Conservation (phyloP, 2,329 filamentous ascomycete species). For the Colletotrichum cordylinicola region DNA sequence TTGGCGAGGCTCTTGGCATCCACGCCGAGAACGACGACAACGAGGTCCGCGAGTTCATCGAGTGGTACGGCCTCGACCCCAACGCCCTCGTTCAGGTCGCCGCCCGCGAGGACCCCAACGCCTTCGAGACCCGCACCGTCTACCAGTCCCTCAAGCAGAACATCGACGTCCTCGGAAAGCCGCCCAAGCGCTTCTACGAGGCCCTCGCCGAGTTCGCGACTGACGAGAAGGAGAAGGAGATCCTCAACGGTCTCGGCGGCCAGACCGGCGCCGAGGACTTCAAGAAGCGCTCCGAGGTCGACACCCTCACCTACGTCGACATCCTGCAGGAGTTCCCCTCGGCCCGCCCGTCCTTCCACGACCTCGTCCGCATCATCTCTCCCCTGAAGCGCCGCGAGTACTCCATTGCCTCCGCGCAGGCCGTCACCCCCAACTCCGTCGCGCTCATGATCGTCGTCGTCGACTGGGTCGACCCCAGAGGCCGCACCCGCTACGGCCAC, state of each 20-base stretch:
- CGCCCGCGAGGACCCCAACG: conserved; percentile 75
- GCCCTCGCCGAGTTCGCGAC: conserved; percentile 83
- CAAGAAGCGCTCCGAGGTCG: conserved; percentile 89
- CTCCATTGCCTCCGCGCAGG: conserved; percentile 97
- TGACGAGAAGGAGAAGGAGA: conserved; percentile 82
- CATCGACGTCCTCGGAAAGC: conserved; percentile 94
- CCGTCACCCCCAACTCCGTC: conserved; percentile 88
- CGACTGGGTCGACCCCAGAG: conserved; percentile 88
- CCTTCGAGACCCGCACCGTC: conserved; percentile 87
- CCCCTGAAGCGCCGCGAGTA: conserved; percentile 98
- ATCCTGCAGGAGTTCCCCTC: conserved; percentile 89
- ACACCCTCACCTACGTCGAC: conserved; percentile 90
- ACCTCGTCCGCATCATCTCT: conserved; percentile 84
- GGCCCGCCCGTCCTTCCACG: conserved; percentile 86
- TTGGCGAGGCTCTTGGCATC: conserved; percentile 95
- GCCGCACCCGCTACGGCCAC: conserved; percentile 89
- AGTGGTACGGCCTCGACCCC: conserved; percentile 83
- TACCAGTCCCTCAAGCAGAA: conserved; percentile 93
- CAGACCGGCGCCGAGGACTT: conserved; percentile 86
- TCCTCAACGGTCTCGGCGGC: conserved; percentile 77
- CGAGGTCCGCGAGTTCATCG: conserved; percentile 84
- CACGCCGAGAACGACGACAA: conserved; percentile 90
- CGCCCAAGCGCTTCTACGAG: conserved; percentile 98
- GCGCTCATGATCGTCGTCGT: conserved; percentile 97
- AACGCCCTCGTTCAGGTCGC: conserved; percentile 91